Evolutionary conservation across 2,329 filamentous ascomycete species (phyloP).

Genomic region (Dactylellina haptotyla): DNA sequence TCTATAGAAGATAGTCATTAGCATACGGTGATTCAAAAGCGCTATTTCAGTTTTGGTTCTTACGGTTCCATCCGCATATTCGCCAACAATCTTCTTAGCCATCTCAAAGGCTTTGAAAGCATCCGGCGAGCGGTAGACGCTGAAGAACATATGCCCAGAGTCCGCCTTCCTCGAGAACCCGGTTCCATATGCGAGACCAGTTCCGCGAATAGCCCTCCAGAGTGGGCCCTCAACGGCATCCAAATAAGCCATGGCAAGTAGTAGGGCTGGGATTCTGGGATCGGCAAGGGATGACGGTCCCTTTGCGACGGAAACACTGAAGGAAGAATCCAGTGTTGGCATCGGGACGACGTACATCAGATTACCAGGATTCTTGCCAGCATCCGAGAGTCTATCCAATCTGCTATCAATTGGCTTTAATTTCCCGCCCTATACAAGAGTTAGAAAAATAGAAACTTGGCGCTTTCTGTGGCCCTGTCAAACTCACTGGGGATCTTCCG

Average conservation of each 20-base stretch:
- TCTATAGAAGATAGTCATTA: constrained; percentile 58
- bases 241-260: constrained; percentile 90
- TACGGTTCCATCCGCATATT: constrained; percentile 74
- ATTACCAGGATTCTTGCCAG: constrained; percentile 78
- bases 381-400: constrained; percentile 75
- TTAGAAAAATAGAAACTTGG: constrained; percentile 2
- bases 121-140: constrained; percentile 89
- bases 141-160: constrained; percentile 81
- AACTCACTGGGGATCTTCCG: constrained; percentile 56
- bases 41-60: too few relatives aligned
- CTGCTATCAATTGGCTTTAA: constrained; percentile 56
- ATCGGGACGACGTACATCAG: constrained; percentile 85
- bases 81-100: constrained; percentile 77
- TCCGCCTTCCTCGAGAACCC: constrained; percentile 81
- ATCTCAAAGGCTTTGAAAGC: constrained; percentile 85
- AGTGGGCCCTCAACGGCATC: constrained; percentile 93
- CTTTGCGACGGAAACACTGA: constrained; percentile 77
- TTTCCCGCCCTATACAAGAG: constrained; percentile 26
- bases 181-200: constrained; percentile 89
- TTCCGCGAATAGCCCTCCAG: constrained; percentile 89
- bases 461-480: neutral
- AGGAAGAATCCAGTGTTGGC: constrained; percentile 91
- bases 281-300: constrained; percentile 81
- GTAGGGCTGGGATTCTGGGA: constrained; percentile 80
- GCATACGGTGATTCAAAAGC: too few relatives aligned